Conservation (phyloP, 352 stramenopile species). For the Globisporangium solare region DNA sequence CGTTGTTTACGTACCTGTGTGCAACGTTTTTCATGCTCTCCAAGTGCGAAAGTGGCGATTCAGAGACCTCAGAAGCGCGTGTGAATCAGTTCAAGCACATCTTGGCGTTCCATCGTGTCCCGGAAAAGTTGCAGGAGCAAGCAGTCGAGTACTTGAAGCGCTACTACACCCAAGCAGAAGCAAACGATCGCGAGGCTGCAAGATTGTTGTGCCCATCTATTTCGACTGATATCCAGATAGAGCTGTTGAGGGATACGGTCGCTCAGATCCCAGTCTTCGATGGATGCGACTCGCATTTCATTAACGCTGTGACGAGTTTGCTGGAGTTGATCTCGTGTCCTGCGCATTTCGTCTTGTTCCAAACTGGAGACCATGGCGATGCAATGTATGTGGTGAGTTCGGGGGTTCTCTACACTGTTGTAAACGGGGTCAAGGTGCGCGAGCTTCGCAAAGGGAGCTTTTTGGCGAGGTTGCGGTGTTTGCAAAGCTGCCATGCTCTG, state of each 20-base stretch:
- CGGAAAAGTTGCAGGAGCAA: constrained; percentile 37
- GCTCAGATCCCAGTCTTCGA: constrained; percentile 55
- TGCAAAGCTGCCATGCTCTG: constrained; percentile 50
- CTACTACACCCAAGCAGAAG: constrained; percentile 57
- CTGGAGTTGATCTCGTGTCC: constrained; percentile 55
- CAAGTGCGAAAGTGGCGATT: constrained; percentile 57
- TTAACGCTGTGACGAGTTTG: constrained; percentile 47
- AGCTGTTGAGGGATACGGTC: constrained; percentile 48
- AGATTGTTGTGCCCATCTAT: constrained; percentile 68
- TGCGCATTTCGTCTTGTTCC: constrained; percentile 52
- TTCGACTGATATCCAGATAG: constrained; percentile 61
- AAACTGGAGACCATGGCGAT: constrained; percentile 51
- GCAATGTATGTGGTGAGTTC: constrained; percentile 72
- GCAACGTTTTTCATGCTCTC: constrained; percentile 74
- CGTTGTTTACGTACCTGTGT: constrained; percentile 63
- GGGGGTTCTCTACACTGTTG: constrained; percentile 52
- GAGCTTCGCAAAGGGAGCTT: constrained; percentile 64
- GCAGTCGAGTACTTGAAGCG: constrained; percentile 64
- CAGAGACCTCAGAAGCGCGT: constrained; percentile 49
- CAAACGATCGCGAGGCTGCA: constrained; percentile 55
- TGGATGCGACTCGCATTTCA: constrained; percentile 50
- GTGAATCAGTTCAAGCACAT: constrained; percentile 70
- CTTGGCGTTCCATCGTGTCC: constrained; percentile 58
- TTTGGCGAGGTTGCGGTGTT: constrained; percentile 69
- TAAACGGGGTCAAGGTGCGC: constrained; percentile 59